Evolutionary conservation across 768 basidiomycete genomes (phyloP).

Genomic region (Kwoniella dendrophila): DNA sequence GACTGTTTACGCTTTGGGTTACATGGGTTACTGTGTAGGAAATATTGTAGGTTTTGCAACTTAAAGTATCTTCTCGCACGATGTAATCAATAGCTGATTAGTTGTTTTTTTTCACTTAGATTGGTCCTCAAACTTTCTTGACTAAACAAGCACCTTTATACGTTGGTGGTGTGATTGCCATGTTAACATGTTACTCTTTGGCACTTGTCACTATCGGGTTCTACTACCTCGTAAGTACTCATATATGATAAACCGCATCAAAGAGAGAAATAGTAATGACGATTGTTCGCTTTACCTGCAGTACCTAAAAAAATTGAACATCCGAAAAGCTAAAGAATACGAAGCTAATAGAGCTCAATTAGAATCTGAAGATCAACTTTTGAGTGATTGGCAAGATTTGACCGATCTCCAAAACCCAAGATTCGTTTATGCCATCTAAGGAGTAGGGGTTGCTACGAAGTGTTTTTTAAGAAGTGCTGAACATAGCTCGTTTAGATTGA

Average conservation of each 20-base stretch:
- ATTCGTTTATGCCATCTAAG: constrained; percentile 23
- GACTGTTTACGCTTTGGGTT: constrained; percentile 34
- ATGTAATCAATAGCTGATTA: too few species aligned
- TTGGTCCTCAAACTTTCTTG: constrained; percentile 26
- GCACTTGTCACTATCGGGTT: constrained; percentile 1
- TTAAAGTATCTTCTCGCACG: neutral
- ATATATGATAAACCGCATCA: neutral
- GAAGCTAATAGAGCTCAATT: constrained; percentile 12
- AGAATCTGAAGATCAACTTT: constrained; percentile 20
- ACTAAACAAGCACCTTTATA: constrained; percentile 38
- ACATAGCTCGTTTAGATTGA: too few species aligned
- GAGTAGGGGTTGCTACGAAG: too few species aligned
- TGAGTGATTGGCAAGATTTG: constrained; percentile 33
- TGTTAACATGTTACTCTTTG: constrained; percentile 29
- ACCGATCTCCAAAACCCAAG: constrained; percentile 33
- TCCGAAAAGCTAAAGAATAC: constrained; percentile 24
- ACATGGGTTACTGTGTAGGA: constrained; percentile 35
- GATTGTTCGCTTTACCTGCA: neutral
- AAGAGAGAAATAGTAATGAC: neutral
- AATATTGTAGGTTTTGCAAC: constrained; percentile 14
- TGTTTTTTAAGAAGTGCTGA: too few species aligned
- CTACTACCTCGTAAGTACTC: constrained; percentile 4
- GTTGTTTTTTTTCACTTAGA: neutral
- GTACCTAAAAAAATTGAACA: constrained; percentile 23
- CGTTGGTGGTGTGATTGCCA: constrained; percentile 30